Conservation (phyloP, 495 filamentous ascomycete species). For the Wilcoxina mikolae region DNA sequence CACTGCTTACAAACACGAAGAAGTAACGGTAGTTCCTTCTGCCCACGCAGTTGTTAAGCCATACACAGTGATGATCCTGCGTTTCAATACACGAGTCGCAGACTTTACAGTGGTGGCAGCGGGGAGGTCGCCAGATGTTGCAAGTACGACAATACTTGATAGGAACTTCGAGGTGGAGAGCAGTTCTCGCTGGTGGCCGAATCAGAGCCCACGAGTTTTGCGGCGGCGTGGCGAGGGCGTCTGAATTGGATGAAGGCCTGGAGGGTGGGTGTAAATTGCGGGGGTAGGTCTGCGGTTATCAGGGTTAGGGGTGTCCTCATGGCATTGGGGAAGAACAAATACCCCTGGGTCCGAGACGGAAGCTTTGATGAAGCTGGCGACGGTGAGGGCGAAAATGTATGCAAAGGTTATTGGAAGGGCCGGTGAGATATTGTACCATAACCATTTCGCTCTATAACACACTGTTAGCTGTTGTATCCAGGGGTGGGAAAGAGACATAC, state of each 20-base stretch:
- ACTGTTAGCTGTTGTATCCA: background rate
- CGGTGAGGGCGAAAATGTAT: constrained; percentile 75
- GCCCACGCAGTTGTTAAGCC: constrained; percentile 97
- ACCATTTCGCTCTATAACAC: constrained; percentile 52
- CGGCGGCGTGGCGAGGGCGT: constrained; percentile 67
- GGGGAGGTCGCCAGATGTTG: constrained; percentile 87
- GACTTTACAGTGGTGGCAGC: constrained; percentile 87
- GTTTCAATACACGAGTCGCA: constrained; percentile 97
- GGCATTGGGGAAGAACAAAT: constrained; percentile 30
- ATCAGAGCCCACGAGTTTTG: constrained; percentile 85
- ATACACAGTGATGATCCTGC: constrained; percentile 96
- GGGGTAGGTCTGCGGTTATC: constrained; percentile 20
- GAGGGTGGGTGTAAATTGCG: constrained; percentile 42
- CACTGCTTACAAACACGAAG: constrained; percentile 68
- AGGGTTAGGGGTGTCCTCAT: constrained; percentile 2
- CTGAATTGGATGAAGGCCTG: constrained; percentile 47
- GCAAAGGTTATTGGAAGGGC: constrained; percentile 83
- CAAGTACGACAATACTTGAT: constrained; percentile 97
- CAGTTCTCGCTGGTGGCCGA: constrained; percentile 48
- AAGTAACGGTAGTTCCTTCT: constrained; percentile 97
- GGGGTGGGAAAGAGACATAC: constrained; percentile 31
- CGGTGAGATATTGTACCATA: constrained; percentile 82
- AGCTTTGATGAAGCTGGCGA: constrained; percentile 86
- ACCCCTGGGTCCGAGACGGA: constrained; percentile 85
- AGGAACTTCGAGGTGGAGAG: constrained; percentile 71